Base-by-base conservation (phyloP, 225 moss, liverwort and hornwort genomes). In the Pseudisothecium myosuroides region DNA sequence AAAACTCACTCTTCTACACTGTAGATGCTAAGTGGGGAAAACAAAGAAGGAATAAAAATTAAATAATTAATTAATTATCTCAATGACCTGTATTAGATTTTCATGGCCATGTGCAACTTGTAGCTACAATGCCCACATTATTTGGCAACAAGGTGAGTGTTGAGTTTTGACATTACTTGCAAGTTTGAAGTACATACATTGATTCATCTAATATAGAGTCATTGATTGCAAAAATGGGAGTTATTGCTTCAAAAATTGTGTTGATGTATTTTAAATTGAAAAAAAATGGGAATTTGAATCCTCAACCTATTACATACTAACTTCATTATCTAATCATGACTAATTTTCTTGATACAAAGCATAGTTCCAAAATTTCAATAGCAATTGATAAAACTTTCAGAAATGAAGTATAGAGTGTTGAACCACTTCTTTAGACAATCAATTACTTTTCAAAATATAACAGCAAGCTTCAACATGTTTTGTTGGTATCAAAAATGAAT, bases 401-500 rank as follows among this genome's bases (percentile, higher is more conserved):
- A 24, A 37, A 55, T 37, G 5, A 36, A 76, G 22, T 52, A 34
- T 14, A 52, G 34, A 54, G 3, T 13, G 15, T 0, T 55, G 3
- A 77, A 36, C 15, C 16, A 24, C 4, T 17, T 56, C 17, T 56
- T 56, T 4, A 17, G 1, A n/a, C 9, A 10, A 23, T 55, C 17
- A n/a, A n/a, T 79, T 11, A 5, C 7, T 37, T 37, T 56, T 79
- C 1, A 0, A 16, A 6, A n/a, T 10, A 16, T 26, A 26, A 79
- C 1, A 56, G 1, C 2, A 0, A 55, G 2, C 24, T 55, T 55
- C 9, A 22, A 0, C 6, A 55, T 54, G 13, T 12, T 34, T 2
- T 22, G 1, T 11, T 7, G 7, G 21, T 20, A 14, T 76, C 0
- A 0, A 9, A 55, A 55, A 37, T 37, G 6, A 24, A 26, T 15